A percentile compares a stretch with the other conserved stretches of the same genome.
These are phyloP conservation scores for Fusarium veterinarium DNA, from an alignment of 2,329 filamentous ascomycete genomes.

Conservation along the genomic window DNA sequence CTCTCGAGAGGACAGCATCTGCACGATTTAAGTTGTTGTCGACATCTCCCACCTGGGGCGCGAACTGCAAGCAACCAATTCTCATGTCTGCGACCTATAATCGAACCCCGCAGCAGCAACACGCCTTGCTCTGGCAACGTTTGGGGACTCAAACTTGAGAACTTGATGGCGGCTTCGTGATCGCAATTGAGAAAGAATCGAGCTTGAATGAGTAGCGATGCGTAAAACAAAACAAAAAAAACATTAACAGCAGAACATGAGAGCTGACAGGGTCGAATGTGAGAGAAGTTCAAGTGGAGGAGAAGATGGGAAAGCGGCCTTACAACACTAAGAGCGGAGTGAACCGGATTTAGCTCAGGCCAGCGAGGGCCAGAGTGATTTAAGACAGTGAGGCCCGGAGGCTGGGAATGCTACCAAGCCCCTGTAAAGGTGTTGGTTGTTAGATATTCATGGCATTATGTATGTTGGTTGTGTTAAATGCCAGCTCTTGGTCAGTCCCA, in stretches of 20 bases:
- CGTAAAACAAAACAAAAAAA: neutral
- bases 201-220: neutral
- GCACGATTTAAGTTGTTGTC: constrained; percentile 67
- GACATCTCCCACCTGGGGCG: constrained; percentile 75
- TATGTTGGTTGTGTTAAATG: constrained; percentile 11
- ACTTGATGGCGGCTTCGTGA: neutral
- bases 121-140: neutral
- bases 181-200: neutral
- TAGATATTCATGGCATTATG: neutral
- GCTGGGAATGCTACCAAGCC: neutral
- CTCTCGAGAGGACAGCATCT: constrained; percentile 63
- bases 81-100: constrained; percentile 61
- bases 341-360: constrained; percentile 2
- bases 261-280: neutral
- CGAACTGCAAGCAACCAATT: constrained; percentile 78
- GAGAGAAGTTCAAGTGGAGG: neutral
- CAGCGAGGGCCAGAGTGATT: constrained; percentile 1
- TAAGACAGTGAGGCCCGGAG: constrained; percentile 5
- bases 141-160: neutral
- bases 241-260: neutral
- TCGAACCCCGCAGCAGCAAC: constrained; percentile 20
- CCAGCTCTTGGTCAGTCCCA: neutral
- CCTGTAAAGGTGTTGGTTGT: neutral
- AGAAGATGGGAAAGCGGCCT: constrained; percentile 2
- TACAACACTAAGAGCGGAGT: constrained; percentile 3